Evolutionary conservation across 2,329 filamentous ascomycete genomes (phyloP).

Genomic region (Pseudocercospora macadamiae): DNA sequence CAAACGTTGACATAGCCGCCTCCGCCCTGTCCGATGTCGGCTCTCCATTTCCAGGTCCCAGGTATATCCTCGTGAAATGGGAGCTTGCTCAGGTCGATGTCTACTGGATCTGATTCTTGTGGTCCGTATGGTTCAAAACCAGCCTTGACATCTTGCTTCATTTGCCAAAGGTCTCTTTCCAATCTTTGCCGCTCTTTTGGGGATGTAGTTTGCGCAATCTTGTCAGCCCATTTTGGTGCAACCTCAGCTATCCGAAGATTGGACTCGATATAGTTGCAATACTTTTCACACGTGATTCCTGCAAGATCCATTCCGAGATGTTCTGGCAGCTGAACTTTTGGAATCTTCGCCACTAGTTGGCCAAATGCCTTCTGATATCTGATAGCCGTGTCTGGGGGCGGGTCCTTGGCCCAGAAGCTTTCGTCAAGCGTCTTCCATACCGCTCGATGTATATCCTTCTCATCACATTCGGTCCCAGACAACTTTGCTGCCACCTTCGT

Average conservation of each 20-base stretch:
- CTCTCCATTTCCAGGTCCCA: background rate
- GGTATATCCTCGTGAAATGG: background rate
- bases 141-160: background rate
- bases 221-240: too few species aligned
- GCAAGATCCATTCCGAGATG: background rate
- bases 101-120: background rate
- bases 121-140: background rate
- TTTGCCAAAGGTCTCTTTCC: background rate
- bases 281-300: background rate
- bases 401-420: background rate
- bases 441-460: background rate
- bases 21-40: background rate
- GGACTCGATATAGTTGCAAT: background rate
- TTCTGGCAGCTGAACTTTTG: background rate
- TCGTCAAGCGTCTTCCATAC: background rate
- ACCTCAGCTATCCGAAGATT: too few species aligned
- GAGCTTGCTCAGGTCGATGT: background rate
- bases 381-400: background rate
- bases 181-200: background rate
- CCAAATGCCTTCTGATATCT: background rate
- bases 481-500: background rate
- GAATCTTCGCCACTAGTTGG: background rate
- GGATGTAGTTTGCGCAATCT: too few species aligned
- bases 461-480: background rate
- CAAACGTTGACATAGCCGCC: constrained; percentile 18